A percentile compares a stretch with the other conserved stretches of the same genome.
These are phyloP conservation scores for Seiridium unicorne DNA, from an alignment of 2,329 filamentous ascomycete species.

Conservation along the genomic window DNA sequence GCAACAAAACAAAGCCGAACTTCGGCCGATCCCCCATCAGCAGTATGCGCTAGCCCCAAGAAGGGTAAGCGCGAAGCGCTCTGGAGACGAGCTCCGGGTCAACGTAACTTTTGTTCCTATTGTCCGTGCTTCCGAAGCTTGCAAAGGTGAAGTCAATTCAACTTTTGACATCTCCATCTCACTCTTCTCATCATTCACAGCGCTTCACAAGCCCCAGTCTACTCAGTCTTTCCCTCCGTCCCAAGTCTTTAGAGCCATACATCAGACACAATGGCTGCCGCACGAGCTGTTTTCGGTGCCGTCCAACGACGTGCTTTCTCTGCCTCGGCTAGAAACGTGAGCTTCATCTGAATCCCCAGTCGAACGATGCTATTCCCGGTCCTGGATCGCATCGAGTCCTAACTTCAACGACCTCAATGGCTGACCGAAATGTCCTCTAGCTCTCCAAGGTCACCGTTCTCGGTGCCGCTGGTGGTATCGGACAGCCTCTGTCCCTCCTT, in stretches of 20 bases:
- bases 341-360: conserved; percentile 26
- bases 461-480: conserved; percentile 96
- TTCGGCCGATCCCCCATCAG: too few relatives aligned
- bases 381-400: background rate
- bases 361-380: conserved; percentile 3
- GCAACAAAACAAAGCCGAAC: too few relatives aligned
- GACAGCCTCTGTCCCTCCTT: conserved; percentile 94
- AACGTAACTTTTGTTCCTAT: conserved; percentile 1
- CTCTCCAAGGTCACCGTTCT: conserved; percentile 97
- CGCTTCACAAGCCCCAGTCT: background rate
- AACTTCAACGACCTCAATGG: conserved; percentile 8
- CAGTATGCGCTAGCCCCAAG: background rate
- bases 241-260: background rate
- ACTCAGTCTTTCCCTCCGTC: background rate
- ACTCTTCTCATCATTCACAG: background rate
- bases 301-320: conserved; percentile 80
- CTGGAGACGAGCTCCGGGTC: background rate
- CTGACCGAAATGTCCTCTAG: conserved; percentile 44
- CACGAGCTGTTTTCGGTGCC: conserved; percentile 29
- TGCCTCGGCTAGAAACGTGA: conserved; percentile 73
- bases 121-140: background rate
- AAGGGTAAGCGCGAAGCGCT: background rate
- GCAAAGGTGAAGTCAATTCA: background rate
- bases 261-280: conserved; percentile 23
- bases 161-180: background rate